These are phyloP conservation scores for Colletotrichum abscissum DNA, from an alignment of 2,329 filamentous ascomycete genomes.

Conservation along the genomic window DNA sequence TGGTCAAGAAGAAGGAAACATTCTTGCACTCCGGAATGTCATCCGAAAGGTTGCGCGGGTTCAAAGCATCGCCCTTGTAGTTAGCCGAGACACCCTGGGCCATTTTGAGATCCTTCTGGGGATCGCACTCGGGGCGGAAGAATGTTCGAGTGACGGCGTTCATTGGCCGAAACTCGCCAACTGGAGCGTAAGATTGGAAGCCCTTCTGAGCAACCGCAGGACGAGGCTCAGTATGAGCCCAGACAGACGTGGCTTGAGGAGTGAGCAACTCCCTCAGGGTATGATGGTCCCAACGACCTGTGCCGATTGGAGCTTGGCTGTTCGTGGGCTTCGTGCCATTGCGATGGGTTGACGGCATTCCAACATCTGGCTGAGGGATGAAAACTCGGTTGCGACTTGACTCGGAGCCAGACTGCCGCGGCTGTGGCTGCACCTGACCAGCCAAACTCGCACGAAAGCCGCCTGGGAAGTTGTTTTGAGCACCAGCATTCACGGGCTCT, in stretches of 20 bases:
- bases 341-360: background rate
- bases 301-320: background rate
- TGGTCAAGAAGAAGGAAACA: conserved; percentile 64
- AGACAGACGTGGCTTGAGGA: background rate
- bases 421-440: background rate
- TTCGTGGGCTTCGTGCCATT: too few relatives aligned
- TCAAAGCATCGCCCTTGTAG: conserved; percentile 52
- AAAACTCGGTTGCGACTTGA: background rate
- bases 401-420: background rate
- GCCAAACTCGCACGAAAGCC: background rate
- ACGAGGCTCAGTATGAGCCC: background rate
- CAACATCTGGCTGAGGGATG: background rate
- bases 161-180: conserved; percentile 18
- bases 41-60: conserved; percentile 52
- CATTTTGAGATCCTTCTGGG: conserved; percentile 16
- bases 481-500: background rate
- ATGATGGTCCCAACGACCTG: background rate
- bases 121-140: background rate
- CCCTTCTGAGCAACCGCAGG: background rate
- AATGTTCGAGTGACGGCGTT: conserved; percentile 11
- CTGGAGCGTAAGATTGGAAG: background rate
- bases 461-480: background rate
- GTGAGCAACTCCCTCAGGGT: background rate
- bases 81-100: conserved; percentile 43
- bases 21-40: conserved; percentile 54